A percentile compares a stretch with the other conserved stretches of the same genome.
phyloP scores from a whole-genome alignment of 495 filamentous ascomycete genomes.

The Bacidia gigantensis region DNA sequence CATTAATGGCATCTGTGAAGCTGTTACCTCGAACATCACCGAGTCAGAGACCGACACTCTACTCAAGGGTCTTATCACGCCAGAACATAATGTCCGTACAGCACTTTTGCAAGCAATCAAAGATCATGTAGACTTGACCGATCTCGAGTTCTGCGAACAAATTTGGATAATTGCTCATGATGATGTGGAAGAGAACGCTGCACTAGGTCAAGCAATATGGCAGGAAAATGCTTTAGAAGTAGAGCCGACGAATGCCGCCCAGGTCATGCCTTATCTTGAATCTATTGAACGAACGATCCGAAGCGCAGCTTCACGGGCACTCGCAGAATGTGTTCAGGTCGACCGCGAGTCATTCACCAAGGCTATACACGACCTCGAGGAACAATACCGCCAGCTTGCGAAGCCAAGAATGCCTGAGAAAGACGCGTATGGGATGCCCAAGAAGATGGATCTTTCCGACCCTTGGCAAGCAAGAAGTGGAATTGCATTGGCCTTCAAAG shows the following conservation, averaged over 20 bases:
- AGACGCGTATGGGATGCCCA: slow-evolving; percentile 86
- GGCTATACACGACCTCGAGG: slow-evolving; percentile 47
- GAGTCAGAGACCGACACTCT: slow-evolving; percentile 55
- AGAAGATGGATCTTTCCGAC: slow-evolving; percentile 68
- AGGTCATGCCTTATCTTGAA: slow-evolving; percentile 65
- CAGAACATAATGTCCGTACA: slow-evolving; percentile 67
- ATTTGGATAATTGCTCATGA: slow-evolving; percentile 92
- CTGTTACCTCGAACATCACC: slow-evolving; percentile 61
- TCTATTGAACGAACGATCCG: slow-evolving; percentile 66
- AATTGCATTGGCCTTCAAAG: slow-evolving; percentile 72
- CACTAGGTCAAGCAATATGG: slow-evolving; percentile 79
- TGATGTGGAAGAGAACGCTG: slow-evolving; percentile 73
- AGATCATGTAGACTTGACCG: slow-evolving; percentile 78
- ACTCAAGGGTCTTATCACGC: slow-evolving; percentile 58
- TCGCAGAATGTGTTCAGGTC: slow-evolving; percentile 55
- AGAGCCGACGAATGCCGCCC: slow-evolving; percentile 45
- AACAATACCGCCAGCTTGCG: slow-evolving; percentile 58
- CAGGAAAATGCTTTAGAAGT: slow-evolving; percentile 76
- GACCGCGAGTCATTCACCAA: slow-evolving; percentile 41
- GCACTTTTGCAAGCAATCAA: slow-evolving; percentile 82
- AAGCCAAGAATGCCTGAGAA: slow-evolving; percentile 69
- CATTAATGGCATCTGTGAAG: slow-evolving; percentile 67
- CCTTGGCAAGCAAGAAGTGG: slow-evolving; percentile 85
- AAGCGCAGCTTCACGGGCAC: slow-evolving; percentile 64
- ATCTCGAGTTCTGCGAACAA: slow-evolving; percentile 71